Conservation (phyloP, 2,329 filamentous ascomycete genomes). For the Fusarium veterinarium region DNA sequence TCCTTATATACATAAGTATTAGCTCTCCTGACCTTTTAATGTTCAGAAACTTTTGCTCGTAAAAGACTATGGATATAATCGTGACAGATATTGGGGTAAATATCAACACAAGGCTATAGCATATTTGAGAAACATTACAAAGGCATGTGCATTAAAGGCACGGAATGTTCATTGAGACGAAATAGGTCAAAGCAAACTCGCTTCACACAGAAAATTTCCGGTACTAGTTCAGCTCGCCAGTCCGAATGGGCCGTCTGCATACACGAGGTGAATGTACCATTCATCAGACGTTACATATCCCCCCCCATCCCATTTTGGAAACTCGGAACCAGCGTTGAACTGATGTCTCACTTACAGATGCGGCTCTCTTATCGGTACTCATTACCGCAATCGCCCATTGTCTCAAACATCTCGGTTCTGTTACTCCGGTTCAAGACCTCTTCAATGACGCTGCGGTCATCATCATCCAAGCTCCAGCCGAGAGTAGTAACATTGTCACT, state of each 20-base stretch:
- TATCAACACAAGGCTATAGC: fast-evolving
- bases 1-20: fast-evolving
- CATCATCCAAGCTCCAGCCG: background rate
- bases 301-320: background rate
- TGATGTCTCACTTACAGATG: fast-evolving
- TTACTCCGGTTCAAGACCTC: background rate
- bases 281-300: background rate
- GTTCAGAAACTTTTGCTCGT: fast-evolving
- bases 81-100: background rate
- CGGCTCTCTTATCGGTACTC: background rate
- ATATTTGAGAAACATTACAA: background rate
- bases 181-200: background rate
- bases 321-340: background rate
- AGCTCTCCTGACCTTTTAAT: fast-evolving
- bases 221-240: background rate
- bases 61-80: too few relatives aligned
- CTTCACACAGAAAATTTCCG: background rate
- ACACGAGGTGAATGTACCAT: background rate
- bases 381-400: background rate
- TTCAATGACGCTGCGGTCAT: background rate
- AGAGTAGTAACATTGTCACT: background rate
- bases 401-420: background rate
- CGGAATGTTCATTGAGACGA: background rate
- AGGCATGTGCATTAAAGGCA: background rate
- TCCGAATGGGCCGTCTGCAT: background rate